Conservation (phyloP, 352 stramenopile species). For the Achlya hypogyna region DNA sequence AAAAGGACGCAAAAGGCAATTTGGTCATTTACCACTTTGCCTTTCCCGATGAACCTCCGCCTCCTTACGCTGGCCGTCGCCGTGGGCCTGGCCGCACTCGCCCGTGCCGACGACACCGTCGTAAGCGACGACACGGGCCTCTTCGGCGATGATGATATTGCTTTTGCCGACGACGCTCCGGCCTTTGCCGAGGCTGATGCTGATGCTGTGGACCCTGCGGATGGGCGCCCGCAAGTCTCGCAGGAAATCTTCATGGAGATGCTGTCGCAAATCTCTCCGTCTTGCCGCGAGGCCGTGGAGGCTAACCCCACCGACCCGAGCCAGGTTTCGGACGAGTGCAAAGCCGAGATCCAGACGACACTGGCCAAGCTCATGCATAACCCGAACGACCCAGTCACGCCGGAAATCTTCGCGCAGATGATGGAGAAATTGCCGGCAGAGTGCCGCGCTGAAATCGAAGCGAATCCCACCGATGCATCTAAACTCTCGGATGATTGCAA, state of each 20-base stretch:
- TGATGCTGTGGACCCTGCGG: background rate
- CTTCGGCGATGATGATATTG: conserved; percentile 8
- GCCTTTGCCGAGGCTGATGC: background rate
- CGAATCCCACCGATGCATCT: conserved; percentile 47
- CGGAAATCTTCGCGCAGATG: conserved; percentile 52
- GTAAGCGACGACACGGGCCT: background rate
- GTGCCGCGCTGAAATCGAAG: conserved; percentile 62
- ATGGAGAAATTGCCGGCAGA: conserved; percentile 65
- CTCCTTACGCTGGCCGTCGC: background rate
- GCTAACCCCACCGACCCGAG: conserved; percentile 51
- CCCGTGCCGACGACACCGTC: background rate
- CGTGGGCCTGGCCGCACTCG: background rate
- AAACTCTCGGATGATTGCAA: conserved; percentile 63
- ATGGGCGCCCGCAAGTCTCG: conserved; percentile 1
- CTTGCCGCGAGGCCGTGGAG: conserved; percentile 61
- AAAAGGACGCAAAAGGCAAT: background rate
- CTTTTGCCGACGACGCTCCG: background rate
- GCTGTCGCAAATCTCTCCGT: conserved; percentile 58
- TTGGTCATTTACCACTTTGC: conserved; percentile 1
- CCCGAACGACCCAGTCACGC: conserved; percentile 20
- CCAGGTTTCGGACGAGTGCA: conserved; percentile 61
- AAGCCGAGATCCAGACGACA: conserved; percentile 31
- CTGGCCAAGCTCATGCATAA: conserved; percentile 12
- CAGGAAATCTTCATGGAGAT: conserved; percentile 46
- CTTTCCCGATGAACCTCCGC: conserved; percentile 15